Base-by-base conservation (phyloP, 345 rosid genomes). In the Hevea brasiliensis region DNA sequence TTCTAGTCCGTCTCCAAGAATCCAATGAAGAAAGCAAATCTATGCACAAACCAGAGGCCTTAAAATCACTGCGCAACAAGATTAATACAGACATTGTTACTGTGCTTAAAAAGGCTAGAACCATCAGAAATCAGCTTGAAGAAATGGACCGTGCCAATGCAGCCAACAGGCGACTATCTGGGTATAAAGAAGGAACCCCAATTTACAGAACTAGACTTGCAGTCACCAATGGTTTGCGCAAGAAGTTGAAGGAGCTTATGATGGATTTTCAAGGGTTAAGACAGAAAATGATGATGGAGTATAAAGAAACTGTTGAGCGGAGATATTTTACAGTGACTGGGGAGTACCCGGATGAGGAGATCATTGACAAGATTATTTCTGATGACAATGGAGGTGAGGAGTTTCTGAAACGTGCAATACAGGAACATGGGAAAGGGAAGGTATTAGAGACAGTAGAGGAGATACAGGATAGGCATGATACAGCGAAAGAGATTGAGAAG, bases 281-380 rank as follows among this genome's bases (percentile, higher is more conserved):
- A 73, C 97, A 91, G 84, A 91, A 82, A 81, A 87, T 89, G 93
- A 91, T 93, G 94, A 85, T 89, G 0, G 98, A 95, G 90, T 85
- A 93, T 26, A 91, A 91, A 75, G 99, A 95, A 15, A 88, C 96
- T 3, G 87, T 95, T 18, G 97, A 89, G 72, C 88, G 97, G 80
- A 85, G 98, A 78, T 95, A 95, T 77, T 95, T 81, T 20, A 93
- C 99, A 0, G 98, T 95, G 3, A 95, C 98, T 0, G 98, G 99
- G 14, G 93, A 96, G 69, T 53, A 89, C 80, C 92, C 97, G 0
- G 86, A 87, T 70, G 97, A 95, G 76, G 96, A 89, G 63, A 75
- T 88, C 73, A 93, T 95, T 7, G 99, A 93, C 72, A 92, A 89
- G 86, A 90, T 95, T 50, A 91, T 91, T 6, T 80, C 85, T 7